Percentiles rank a stretch among this genome's conserved stretches.
Evolutionary conservation across 768 basidiomycete species (phyloP).

Genomic region (Phylloporus scabripes): DNA sequence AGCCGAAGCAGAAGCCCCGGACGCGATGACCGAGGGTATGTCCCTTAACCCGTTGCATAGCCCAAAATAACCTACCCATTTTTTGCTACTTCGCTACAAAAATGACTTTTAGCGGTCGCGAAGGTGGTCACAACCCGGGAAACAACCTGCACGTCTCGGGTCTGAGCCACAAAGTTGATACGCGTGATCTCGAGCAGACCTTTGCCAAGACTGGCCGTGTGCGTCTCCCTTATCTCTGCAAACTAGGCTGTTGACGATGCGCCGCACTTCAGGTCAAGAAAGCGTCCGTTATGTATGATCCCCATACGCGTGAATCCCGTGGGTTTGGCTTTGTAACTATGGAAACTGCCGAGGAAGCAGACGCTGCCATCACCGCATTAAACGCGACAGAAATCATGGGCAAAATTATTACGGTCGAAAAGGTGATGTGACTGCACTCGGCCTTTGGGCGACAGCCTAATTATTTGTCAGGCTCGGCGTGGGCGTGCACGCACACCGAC

Average conservation of each 20-base stretch:
- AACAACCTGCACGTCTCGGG: conserved; percentile 64
- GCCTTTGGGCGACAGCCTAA: neutral
- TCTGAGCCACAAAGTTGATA: conserved; percentile 59
- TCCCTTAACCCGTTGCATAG: conserved; percentile 1
- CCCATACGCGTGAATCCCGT: conserved; percentile 65
- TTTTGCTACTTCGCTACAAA: neutral
- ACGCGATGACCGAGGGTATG: conserved; percentile 52
- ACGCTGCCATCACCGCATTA: conserved; percentile 81
- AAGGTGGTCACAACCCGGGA: conserved; percentile 49
- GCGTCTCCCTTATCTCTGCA: conserved; percentile 22
- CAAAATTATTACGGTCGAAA: conserved; percentile 84
- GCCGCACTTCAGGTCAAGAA: conserved; percentile 43
- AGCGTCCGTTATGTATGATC: conserved; percentile 68
- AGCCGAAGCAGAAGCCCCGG: conserved; percentile 80
- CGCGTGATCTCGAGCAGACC: conserved; percentile 79
- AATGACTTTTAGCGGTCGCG: conserved; percentile 15
- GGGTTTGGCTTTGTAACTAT: conserved; percentile 90
- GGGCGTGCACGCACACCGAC: conserved; percentile 90
- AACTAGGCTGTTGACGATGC: conserved; percentile 5
- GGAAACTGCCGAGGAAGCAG: conserved; percentile 81
- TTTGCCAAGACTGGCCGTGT: conserved; percentile 89
- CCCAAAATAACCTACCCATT: neutral
- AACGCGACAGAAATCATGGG: conserved; percentile 84
- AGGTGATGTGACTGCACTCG: conserved; percentile 39
- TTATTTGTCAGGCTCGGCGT: conserved; percentile 65